A percentile compares a stretch with the other conserved stretches of the same genome.
phyloP scores from a whole-genome alignment of 257 asterid genomes.

The Petunia secreta region DNA sequence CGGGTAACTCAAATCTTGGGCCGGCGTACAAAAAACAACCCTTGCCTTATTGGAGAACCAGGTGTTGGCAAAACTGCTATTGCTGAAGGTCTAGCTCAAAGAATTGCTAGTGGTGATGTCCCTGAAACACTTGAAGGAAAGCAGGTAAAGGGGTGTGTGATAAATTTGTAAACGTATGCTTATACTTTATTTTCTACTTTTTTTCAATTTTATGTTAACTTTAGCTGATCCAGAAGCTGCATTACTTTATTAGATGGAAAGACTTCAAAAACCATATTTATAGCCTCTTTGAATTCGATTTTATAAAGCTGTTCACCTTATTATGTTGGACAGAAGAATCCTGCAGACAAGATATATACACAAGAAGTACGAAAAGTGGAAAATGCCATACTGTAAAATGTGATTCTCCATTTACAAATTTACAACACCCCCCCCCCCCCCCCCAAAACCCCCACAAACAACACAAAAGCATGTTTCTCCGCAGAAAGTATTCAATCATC shows the following conservation, averaged over 20 bases:
- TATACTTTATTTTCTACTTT: background rate
- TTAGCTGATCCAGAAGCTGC: background rate
- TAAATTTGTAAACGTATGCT: background rate
- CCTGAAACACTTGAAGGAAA: constrained; percentile 45
- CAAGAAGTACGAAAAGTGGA: background rate
- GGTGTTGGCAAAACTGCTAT: constrained; percentile 57
- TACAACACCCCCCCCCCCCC: background rate
- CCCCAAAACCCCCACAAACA: background rate
- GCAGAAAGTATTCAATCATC: background rate
- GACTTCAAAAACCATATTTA: constrained; percentile 2
- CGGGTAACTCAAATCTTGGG: constrained; percentile 49
- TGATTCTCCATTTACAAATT: background rate
- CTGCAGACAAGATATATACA: background rate
- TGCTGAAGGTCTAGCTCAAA: constrained; percentile 47
- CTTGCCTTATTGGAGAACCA: constrained; percentile 51
- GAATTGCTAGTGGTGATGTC: constrained; percentile 37
- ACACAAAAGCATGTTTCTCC: background rate
- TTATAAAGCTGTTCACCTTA: background rate
- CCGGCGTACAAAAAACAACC: constrained; percentile 44
- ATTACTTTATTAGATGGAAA: background rate
- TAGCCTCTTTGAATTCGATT: background rate
- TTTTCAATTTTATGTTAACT: constrained; percentile 11
- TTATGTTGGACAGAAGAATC: background rate
- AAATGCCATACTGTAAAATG: background rate
- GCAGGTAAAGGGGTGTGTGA: constrained; percentile 33